These are phyloP conservation scores for Prosopis cineraria DNA, from an alignment of 306 rosid genomes.

Conservation along the genomic window DNA sequence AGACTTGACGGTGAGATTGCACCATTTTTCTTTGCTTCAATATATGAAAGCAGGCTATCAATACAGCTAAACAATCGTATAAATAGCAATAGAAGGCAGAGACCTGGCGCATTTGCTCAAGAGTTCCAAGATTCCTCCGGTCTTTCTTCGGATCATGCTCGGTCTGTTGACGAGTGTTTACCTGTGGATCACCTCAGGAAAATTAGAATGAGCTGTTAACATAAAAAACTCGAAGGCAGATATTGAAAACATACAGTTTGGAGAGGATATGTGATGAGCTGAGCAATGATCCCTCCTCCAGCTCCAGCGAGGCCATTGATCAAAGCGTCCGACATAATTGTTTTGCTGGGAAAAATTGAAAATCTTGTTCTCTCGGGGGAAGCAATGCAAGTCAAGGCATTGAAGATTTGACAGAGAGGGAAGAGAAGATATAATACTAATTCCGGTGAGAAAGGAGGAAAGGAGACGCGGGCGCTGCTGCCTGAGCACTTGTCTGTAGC, in stretches of 20 bases:
- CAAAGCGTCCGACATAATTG: constrained; percentile 86
- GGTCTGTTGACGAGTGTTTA: constrained; percentile 95
- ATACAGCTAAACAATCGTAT: constrained; percentile 24
- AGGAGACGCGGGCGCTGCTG: background rate
- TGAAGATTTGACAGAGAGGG: background rate
- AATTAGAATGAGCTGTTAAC: background rate
- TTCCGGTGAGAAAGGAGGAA: background rate
- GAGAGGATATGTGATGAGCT: constrained; percentile 96
- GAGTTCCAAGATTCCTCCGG: constrained; percentile 59
- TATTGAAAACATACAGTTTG: constrained; percentile 57
- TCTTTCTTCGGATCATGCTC: constrained; percentile 78
- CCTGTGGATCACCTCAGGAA: constrained; percentile 51
- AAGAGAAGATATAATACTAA: background rate
- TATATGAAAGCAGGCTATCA: background rate
- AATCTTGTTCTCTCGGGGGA: constrained; percentile 19
- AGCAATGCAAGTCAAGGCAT: constrained; percentile 17
- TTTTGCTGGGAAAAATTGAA: constrained; percentile 29
- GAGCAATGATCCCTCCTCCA: constrained; percentile 98
- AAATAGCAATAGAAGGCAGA: constrained; percentile 5
- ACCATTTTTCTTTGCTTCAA: background rate
- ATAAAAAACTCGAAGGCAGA: background rate
- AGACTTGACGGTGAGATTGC: constrained; percentile 18
- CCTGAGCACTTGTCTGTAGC: background rate
- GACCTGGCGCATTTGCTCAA: constrained; percentile 77
- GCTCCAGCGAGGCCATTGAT: constrained; percentile 98